Base-by-base conservation (phyloP, 805 yeast species). In the Hanseniaspora opuntiae region DNA sequence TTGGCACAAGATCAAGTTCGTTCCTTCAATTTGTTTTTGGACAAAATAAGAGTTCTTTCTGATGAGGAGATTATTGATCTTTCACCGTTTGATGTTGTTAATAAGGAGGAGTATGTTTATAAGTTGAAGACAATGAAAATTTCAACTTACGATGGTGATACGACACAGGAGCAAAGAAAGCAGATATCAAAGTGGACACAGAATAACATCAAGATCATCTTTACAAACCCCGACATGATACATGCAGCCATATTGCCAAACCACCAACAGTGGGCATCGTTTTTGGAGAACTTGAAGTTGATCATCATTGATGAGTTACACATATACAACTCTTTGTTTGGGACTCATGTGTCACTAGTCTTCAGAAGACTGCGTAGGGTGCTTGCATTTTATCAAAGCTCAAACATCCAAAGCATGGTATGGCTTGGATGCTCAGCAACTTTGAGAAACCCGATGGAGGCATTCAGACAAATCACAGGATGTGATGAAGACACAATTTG, bases 381-480 rank as follows among this genome's bases (percentile, higher is more conserved):
- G 0, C 76, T 86, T 57, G 60, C 70, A 4, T 65, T 69, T 54
- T 62, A 76, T 33, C 81, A 82, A 0, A 14, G n/a, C 4, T 11
- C 16, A n/a, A 20, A 8, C n/a, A 37, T 22, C 24, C 14, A 36
- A 2, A 22, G n/a, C 8, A 17, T 46, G 61, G 65, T 42, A 45
- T 87, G 84, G 63, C 79, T 93, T 5, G 84, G 96, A 1, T 90
- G 98, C 68, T 89, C 97, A 0, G 99, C 99, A 0, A 93, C 99
- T 0, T 75, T 93, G 53, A 76, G 77, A 56, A 75, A 79, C 45
- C 97, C 98, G 0, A 68, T 70, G 0, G 61, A 72, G 10, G 94
- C 88, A 62, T 85, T 90, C 81, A 66, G 76, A 37, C 70, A 77
- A 3, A 73, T 93, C 25, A 86, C 90, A 60, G 94, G 95, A 0